Evolutionary conservation across 495 filamentous ascomycete species (phyloP).

Genomic region (Aspergillus haitiensis): DNA sequence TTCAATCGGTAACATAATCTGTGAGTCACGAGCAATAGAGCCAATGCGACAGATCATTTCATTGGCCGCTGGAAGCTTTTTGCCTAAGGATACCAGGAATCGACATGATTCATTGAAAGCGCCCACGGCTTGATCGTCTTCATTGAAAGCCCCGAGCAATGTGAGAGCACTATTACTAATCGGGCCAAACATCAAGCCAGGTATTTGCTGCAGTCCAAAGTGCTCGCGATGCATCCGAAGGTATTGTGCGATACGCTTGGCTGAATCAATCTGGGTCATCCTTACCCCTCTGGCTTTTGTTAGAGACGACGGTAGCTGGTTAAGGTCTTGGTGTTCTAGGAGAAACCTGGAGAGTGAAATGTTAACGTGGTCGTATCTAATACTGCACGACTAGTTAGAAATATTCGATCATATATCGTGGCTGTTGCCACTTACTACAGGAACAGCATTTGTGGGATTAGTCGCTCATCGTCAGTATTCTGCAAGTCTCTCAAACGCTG

Average conservation of each 20-base stretch:
- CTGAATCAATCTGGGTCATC: slow-evolving; percentile 27
- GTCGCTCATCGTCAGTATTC: slow-evolving; percentile 24
- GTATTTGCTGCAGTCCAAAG: slow-evolving; percentile 39
- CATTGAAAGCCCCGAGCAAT: slow-evolving; percentile 27
- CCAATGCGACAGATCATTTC: slow-evolving; percentile 31
- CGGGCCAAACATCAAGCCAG: slow-evolving; percentile 36
- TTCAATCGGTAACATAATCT: slow-evolving; percentile 32
- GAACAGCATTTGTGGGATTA: slow-evolving; percentile 38
- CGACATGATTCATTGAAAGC: slow-evolving; percentile 40
- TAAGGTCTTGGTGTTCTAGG: slow-evolving; percentile 23
- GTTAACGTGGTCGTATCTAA: slow-evolving; percentile 32
- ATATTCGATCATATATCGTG: slow-evolving; percentile 3
- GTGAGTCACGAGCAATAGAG: slow-evolving; percentile 18
- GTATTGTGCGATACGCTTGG: slow-evolving; percentile 34
- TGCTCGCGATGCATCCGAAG: slow-evolving; percentile 32
- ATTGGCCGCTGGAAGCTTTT: slow-evolving; percentile 31
- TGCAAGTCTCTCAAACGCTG: slow-evolving; percentile 26
- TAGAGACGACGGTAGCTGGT: slow-evolving; percentile 2
- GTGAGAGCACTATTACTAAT: slow-evolving; percentile 30
- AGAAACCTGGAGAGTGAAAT: slow-evolving; percentile 30
- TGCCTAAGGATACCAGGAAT: slow-evolving; percentile 31
- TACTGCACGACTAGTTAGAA: slow-evolving; percentile 22
- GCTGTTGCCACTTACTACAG: slow-evolving; percentile 35
- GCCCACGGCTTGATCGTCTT: slow-evolving; percentile 25
- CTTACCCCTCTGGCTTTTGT: slow-evolving; percentile 22